phyloP scores from a whole-genome alignment of 345 rosid genomes.

The Arabidopsis arenosa region DNA sequence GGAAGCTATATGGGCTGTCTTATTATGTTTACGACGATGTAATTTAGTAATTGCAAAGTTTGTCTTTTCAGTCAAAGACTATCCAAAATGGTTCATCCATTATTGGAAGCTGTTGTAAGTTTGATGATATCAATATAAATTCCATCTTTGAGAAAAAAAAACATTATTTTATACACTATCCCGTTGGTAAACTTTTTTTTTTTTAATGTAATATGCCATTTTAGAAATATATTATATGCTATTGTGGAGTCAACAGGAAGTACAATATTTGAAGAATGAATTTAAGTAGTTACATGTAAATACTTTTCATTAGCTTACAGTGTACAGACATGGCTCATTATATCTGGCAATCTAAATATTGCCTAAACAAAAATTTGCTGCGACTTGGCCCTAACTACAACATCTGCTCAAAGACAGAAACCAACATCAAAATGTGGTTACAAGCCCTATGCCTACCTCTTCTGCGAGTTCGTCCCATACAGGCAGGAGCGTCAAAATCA shows the following conservation, averaged over 20 bases:
- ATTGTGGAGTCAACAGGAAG: background rate
- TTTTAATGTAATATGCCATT: too few species aligned
- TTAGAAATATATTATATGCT: background rate
- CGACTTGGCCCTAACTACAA: conserved; percentile 29
- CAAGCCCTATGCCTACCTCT: conserved; percentile 93
- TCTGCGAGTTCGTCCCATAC: conserved; percentile 95
- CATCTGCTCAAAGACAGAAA: conserved; percentile 7
- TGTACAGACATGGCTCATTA: conserved; percentile 25
- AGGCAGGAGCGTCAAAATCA: conserved; percentile 77
- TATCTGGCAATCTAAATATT: conserved; percentile 15
- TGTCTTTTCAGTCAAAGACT: too few species aligned
- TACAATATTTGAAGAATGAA: background rate
- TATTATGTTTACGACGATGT: too few species aligned
- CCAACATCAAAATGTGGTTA: conserved; percentile 57
- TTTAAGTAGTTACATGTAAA: conserved; percentile 1
- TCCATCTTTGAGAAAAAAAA: too few species aligned
- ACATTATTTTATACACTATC: too few species aligned
- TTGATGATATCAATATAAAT: too few species aligned
- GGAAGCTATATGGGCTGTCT: too few species aligned
- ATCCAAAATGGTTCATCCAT: too few species aligned
- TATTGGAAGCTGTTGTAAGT: too few species aligned
- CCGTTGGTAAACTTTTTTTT: too few species aligned
- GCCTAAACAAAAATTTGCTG: conserved; percentile 21
- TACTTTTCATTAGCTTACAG: conserved; percentile 21
- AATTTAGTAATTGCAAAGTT: too few species aligned